phyloP scores from a whole-genome alignment of 306 rosid genomes.

The Nissolia schottii region DNA sequence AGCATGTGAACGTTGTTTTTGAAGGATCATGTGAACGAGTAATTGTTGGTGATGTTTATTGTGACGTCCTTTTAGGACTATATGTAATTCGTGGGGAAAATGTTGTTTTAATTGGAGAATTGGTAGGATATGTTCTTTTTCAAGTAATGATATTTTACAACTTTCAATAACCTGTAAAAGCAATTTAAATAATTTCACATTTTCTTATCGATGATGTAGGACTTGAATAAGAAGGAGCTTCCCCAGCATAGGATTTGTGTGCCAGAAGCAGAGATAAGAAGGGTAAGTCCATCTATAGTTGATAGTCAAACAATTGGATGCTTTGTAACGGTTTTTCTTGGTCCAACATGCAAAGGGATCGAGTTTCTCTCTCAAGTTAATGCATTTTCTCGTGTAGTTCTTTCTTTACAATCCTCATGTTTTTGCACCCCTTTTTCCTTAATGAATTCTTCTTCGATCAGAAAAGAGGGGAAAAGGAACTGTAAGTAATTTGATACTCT shows the following conservation, averaged over 20 bases:
- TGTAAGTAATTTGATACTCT: too few species aligned
- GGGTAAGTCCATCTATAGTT: conserved; percentile 39
- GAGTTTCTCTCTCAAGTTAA: too few species aligned
- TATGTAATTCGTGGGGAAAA: conserved; percentile 93
- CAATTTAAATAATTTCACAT: background rate
- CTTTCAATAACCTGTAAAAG: background rate
- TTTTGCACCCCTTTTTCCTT: too few species aligned
- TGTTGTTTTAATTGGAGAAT: conserved; percentile 88
- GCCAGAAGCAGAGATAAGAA: conserved; percentile 65
- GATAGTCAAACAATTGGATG: background rate
- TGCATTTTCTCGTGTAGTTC: too few species aligned
- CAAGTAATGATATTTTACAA: background rate
- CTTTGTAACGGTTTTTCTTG: too few species aligned
- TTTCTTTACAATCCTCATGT: too few species aligned
- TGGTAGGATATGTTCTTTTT: conserved; percentile 49
- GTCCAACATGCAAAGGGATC: too few species aligned
- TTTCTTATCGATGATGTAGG: conserved; percentile 35
- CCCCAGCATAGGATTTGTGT: conserved; percentile 85
- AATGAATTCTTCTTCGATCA: too few species aligned
- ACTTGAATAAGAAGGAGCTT: conserved; percentile 81
- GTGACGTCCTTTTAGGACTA: conserved; percentile 85
- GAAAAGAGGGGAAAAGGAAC: too few species aligned
- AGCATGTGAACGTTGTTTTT: conserved; percentile 80
- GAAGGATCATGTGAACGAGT: conserved; percentile 88
- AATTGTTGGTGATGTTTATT: conserved; percentile 78